A percentile compares a stretch with the other conserved stretches of the same genome.
These are phyloP conservation scores for Drechslerella dactyloides DNA, from an alignment of 2,329 filamentous ascomycete genomes.

Conservation along the genomic window DNA sequence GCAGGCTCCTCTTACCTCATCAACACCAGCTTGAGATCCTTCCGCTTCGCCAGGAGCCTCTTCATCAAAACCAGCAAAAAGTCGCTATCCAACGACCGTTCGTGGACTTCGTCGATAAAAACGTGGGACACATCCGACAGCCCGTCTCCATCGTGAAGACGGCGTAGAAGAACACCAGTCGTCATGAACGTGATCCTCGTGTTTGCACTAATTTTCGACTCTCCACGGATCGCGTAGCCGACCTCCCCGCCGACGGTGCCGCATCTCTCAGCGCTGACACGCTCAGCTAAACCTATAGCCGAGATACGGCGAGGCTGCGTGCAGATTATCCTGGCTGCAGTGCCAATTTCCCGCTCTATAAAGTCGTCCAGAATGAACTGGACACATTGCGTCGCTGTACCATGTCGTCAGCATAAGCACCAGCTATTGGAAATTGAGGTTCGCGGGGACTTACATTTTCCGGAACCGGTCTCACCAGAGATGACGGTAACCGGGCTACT, in stretches of 20 bases:
- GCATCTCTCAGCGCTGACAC: slow-evolving; percentile 91
- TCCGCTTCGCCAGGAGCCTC: slow-evolving; percentile 75
- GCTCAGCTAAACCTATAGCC: slow-evolving; percentile 88
- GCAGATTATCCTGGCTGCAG: slow-evolving; percentile 85
- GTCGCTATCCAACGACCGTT: slow-evolving; percentile 91
- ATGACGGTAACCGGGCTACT: slow-evolving; percentile 91
- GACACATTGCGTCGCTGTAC: slow-evolving; percentile 76
- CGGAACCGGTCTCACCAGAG: slow-evolving; percentile 93
- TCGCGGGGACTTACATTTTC: slow-evolving; percentile 68
- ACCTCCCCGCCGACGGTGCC: slow-evolving; percentile 82
- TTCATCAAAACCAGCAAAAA: slow-evolving; percentile 87
- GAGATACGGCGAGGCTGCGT: slow-evolving; percentile 95
- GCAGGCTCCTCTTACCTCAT: slow-evolving; percentile 67
- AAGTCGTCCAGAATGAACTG: slow-evolving; percentile 95
- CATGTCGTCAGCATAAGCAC: slow-evolving; percentile 56
- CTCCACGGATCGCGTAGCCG: slow-evolving; percentile 88
- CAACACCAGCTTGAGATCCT: slow-evolving; percentile 84
- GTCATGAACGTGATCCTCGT: slow-evolving; percentile 96
- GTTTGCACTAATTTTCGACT: slow-evolving; percentile 69
- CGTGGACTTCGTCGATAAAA: slow-evolving; percentile 95
- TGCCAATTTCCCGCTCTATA: slow-evolving; percentile 70
- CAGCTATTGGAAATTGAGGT: background rate
- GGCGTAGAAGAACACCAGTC: slow-evolving; percentile 86
- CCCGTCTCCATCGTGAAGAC: slow-evolving; percentile 86
- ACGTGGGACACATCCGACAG: slow-evolving; percentile 91